Conservation (phyloP, 345 rosid genomes). For the Anastatica hierochuntica region DNA sequence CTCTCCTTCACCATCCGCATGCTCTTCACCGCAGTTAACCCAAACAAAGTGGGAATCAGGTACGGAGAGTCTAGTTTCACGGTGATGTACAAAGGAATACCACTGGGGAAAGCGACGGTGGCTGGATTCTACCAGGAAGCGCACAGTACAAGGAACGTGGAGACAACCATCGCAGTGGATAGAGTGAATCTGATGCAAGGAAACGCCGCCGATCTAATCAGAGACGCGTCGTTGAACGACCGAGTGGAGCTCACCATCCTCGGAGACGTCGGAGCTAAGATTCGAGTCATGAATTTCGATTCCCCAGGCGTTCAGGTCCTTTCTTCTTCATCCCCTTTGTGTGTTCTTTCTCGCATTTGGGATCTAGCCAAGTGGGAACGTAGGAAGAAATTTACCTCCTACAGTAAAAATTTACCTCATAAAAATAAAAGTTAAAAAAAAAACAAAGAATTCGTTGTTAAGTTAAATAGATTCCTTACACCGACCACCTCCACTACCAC, state of each 20-base stretch:
- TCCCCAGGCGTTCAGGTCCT: constrained; percentile 93
- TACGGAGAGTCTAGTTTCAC: constrained; percentile 92
- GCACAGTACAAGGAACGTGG: constrained; percentile 62
- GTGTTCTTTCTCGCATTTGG: not conserved
- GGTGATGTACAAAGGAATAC: constrained; percentile 89
- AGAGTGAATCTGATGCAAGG: constrained; percentile 77
- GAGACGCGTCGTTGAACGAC: constrained; percentile 83
- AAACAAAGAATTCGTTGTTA: not conserved
- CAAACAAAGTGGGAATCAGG: constrained; percentile 94
- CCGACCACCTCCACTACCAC: constrained; percentile 24
- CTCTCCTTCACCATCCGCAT: constrained; percentile 61
- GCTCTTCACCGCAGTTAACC: constrained; percentile 86
- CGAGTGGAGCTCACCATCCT: not conserved
- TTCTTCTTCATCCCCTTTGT: not conserved
- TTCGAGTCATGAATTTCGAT: constrained; percentile 79
- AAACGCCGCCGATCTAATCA: constrained; percentile 59
- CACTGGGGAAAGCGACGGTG: constrained; percentile 77
- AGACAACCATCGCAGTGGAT: constrained; percentile 72
- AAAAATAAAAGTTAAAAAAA: not conserved
- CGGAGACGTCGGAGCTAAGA: constrained; percentile 89
- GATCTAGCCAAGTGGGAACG: constrained; percentile 19
- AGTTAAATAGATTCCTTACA: constrained; percentile 21
- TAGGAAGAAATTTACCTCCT: constrained; percentile 1
- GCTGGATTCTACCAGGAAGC: constrained; percentile 91
- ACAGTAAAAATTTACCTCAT: not conserved